Evolutionary conservation across 1,139 yeast genomes (phyloP).

Genomic region (Suhomyces panamericanus): DNA sequence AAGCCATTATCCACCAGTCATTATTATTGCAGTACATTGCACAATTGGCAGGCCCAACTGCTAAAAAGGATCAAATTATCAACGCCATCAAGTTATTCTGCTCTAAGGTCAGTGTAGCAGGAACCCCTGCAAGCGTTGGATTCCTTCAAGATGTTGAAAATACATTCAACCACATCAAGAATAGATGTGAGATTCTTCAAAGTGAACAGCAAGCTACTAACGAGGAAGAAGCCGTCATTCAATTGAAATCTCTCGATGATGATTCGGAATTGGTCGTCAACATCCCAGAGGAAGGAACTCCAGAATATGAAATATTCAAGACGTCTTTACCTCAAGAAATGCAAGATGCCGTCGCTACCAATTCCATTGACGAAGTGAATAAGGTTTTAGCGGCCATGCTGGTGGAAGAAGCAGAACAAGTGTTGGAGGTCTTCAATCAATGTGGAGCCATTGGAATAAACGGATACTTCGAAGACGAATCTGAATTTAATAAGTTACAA

Average conservation of each 20-base stretch:
- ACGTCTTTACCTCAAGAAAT: conserved; percentile 59
- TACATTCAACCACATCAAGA: conserved; percentile 70
- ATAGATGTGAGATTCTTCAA: conserved; percentile 68
- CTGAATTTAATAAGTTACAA: conserved; percentile 26
- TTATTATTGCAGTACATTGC: conserved; percentile 75
- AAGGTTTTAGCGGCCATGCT: conserved; percentile 76
- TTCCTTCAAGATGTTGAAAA: conserved; percentile 71
- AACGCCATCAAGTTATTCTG: conserved; percentile 70
- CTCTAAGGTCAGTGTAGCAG: conserved; percentile 54
- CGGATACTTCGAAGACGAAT: conserved; percentile 32
- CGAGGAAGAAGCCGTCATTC: conserved; percentile 78
- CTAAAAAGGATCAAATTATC: conserved; percentile 36
- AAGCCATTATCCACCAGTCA: conserved; percentile 75
- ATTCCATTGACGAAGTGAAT: conserved; percentile 75
- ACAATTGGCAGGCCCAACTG: conserved; percentile 52
- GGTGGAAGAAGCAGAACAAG: conserved; percentile 76
- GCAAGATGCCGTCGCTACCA: conserved; percentile 75
- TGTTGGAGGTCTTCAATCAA: conserved; percentile 72
- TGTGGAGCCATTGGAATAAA: conserved; percentile 80
- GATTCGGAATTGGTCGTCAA: conserved; percentile 70
- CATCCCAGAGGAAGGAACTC: conserved; percentile 60
- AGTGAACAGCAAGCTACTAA: conserved; percentile 33
- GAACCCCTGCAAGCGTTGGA: conserved; percentile 63
- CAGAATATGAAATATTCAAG: conserved; percentile 53
- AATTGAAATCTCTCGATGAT: conserved; percentile 85